These are phyloP conservation scores for Erodium maritimum DNA, from an alignment of 345 rosid genomes.

Conservation along the genomic window DNA sequence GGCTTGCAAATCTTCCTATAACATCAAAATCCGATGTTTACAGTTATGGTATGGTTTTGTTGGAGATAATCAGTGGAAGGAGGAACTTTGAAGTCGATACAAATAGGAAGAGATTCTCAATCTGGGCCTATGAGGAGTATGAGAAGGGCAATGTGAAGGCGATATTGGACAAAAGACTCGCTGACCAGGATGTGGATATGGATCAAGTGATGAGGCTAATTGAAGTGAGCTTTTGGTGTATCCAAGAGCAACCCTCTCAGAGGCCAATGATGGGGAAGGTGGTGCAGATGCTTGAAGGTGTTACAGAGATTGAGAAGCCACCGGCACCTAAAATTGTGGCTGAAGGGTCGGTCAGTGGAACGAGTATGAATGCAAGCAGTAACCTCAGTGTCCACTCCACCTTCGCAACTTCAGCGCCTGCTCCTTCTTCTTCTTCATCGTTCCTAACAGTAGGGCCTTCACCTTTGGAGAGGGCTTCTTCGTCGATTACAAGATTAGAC, in stretches of 20 bases:
- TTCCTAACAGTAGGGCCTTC: conserved; percentile 27
- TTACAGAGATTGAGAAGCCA: conserved; percentile 33
- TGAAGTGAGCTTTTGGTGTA: conserved; percentile 44
- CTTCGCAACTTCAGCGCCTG: conserved; percentile 28
- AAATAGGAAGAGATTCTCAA: conserved; percentile 34
- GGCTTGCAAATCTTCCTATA: conserved; percentile 37
- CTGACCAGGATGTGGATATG: conserved; percentile 20
- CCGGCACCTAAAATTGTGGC: conserved; percentile 30
- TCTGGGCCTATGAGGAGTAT: conserved; percentile 55
- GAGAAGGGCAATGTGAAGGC: conserved; percentile 25
- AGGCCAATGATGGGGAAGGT: conserved; percentile 51
- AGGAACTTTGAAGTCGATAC: conserved; percentile 35
- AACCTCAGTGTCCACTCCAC: conserved; percentile 28
- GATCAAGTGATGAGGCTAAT: conserved; percentile 35
- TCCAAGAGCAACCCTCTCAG: conserved; percentile 40
- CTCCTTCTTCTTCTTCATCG: conserved; percentile 38
- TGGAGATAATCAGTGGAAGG: conserved; percentile 44
- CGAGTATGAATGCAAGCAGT: conserved; percentile 27
- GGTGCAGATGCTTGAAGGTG: conserved; percentile 53
- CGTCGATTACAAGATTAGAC: conserved; percentile 20
- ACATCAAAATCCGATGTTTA: conserved; percentile 49
- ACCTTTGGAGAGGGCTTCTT: conserved; percentile 28
- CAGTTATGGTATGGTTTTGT: conserved; percentile 50
- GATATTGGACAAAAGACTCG: conserved; percentile 33
- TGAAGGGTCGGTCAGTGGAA: conserved; percentile 25